phyloP scores from a whole-genome alignment of 2,329 filamentous ascomycete genomes.

The Paecilomyces fulvus region DNA sequence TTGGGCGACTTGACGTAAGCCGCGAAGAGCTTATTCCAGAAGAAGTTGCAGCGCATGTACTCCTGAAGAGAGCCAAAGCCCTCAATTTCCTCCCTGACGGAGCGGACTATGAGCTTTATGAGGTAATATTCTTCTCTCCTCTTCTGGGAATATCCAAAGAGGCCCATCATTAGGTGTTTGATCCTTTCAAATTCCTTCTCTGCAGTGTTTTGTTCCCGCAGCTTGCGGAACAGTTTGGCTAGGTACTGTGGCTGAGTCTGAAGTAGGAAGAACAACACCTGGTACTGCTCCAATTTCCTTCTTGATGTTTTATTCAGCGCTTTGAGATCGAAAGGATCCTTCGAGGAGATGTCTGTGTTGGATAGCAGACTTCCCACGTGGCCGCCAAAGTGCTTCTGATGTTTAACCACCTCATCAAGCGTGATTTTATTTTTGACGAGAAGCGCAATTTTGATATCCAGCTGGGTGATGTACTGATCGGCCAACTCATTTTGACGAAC shows the following conservation, averaged over 20 bases:
- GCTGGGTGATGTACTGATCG: conserved; percentile 95
- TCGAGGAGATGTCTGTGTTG: conserved; percentile 78
- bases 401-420: conserved; percentile 90
- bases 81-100: conserved; percentile 79
- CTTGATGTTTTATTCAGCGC: conserved; percentile 94
- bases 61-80: conserved; percentile 66
- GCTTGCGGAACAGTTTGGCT: conserved; percentile 72
- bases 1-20: conserved; percentile 87
- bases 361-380: conserved; percentile 76
- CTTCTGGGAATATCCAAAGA: conserved; percentile 97
- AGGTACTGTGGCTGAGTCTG: conserved; percentile 96
- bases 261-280: conserved; percentile 93
- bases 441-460: conserved; percentile 97
- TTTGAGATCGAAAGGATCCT: conserved; percentile 92
- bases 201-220: conserved; percentile 73
- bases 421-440: conserved; percentile 99
- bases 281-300: conserved; percentile 92
- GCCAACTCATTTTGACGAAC: conserved; percentile 95
- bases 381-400: conserved; percentile 92
- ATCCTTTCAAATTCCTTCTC: conserved; percentile 92
- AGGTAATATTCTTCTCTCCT: conserved; percentile 94
- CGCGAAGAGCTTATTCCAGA: conserved; percentile 78
- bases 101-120: conserved; percentile 74
- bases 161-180: conserved; percentile 87
- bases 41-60: conserved; percentile 80